Base-by-base conservation (phyloP, 2,329 filamentous ascomycete genomes). In the Beauveria australis region DNA sequence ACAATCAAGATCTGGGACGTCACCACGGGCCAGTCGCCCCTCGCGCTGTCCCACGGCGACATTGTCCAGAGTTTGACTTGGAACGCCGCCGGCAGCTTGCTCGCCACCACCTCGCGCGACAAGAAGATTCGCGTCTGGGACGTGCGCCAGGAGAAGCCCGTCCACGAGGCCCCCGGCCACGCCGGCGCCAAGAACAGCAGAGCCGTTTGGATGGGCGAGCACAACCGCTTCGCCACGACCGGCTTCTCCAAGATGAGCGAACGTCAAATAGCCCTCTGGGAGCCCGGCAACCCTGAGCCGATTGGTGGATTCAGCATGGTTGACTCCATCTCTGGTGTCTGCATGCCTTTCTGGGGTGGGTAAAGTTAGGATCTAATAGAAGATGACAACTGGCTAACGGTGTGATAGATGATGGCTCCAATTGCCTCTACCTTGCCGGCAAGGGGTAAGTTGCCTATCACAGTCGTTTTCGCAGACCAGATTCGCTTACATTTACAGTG, bases 201-300 rank as follows among this genome's bases (percentile, higher is more conserved):
- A 72, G 89, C 89, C 33, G 92, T 96, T 16, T 99, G 94, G 94
- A 84, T 99, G 82, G 94, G 93, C 71, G 94, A 97, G 76, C 91
- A 95, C 71, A 95, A 97, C 77, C 87, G 93, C 66, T 88, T 99
- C 70, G 94, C 91, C 58, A 97, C 94, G 2, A 97, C 94, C 6
- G 94, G 94, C 65, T 99, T 99, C 81, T 97, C 92, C 55, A 89
- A 88, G 73, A 97, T 97, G 94, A 97, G 94, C 73, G 94, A 99
- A 77, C 87, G 94, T 59, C 94, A 99, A 74, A 82, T 99, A 67
- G 94, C 90, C 58, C 81, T 99, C 43, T 99, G 94, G 94, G 94
- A 99, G 78, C 86, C 92, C 53, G 89, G 92, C 67, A 88, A 85
- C 65, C 84, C 86, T 41, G 88, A 95, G 69, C 94, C 94, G 53